These are phyloP conservation scores for Naganishia liquefaciens DNA, from an alignment of 1,284 basidiomycete species.

Conservation along the genomic window DNA sequence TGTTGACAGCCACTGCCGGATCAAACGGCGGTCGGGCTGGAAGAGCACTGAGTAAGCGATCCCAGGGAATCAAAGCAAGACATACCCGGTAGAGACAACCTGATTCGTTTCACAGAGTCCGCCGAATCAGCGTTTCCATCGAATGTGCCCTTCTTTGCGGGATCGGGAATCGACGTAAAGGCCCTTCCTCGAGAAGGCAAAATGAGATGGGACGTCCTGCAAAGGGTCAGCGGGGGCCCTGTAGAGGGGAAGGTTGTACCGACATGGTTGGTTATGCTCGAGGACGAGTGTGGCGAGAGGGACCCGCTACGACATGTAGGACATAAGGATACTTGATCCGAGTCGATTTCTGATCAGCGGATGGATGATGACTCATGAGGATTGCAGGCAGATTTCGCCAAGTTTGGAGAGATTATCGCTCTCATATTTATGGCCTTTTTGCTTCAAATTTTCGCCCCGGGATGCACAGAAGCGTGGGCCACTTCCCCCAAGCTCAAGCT, in stretches of 20 bases:
- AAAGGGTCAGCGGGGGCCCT: neutral
- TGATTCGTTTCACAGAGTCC: slow-evolving; percentile 27
- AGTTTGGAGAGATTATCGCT: too few relatives aligned
- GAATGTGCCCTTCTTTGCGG: neutral
- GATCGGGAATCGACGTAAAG: slow-evolving; percentile 13
- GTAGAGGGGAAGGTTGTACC: neutral
- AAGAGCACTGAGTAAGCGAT: neutral
- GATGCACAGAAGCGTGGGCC: too few relatives aligned
- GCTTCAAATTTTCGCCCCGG: too few relatives aligned
- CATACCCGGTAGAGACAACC: slow-evolving; percentile 22
- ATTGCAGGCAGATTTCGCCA: too few relatives aligned
- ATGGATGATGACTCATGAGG: too few relatives aligned
- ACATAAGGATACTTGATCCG: too few relatives aligned
- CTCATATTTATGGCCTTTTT: too few relatives aligned
- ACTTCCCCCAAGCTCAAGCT: too few relatives aligned
- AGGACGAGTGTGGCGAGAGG: too few relatives aligned
- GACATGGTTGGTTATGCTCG: too few relatives aligned
- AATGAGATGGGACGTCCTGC: slow-evolving; percentile 2
- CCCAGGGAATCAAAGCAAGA: neutral
- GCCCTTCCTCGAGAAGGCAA: slow-evolving; percentile 21
- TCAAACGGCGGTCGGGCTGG: neutral
- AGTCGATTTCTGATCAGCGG: neutral
- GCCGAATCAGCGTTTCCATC: neutral
- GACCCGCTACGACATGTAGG: too few relatives aligned
- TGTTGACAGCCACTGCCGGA: neutral